phyloP scores from a whole-genome alignment of 2,329 filamentous ascomycete genomes.

The Nothopassalora personata region DNA sequence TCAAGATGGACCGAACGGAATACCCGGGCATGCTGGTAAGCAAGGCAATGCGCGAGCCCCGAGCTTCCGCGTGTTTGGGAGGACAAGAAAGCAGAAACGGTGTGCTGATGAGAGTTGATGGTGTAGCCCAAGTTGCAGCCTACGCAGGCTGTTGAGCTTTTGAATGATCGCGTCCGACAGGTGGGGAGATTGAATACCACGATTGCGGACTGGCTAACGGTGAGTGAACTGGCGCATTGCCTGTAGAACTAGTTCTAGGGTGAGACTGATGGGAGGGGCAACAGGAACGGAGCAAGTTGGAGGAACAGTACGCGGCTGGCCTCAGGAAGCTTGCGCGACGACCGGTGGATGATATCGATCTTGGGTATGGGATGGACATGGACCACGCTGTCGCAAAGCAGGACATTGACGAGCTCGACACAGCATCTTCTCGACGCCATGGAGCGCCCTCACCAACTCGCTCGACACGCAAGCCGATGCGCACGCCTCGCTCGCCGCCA shows the following conservation, averaged over 20 bases:
- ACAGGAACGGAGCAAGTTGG: slow-evolving; percentile 86
- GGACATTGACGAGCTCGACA: slow-evolving; percentile 19
- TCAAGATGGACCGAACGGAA: slow-evolving; percentile 68
- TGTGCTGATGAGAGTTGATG: slow-evolving; percentile 1
- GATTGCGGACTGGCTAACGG: slow-evolving; percentile 95
- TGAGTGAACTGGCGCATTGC: slow-evolving; percentile 40
- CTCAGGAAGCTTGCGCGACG: slow-evolving; percentile 70
- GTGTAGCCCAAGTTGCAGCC: slow-evolving; percentile 73
- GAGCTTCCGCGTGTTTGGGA: neutral
- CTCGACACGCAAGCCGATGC: slow-evolving; percentile 76
- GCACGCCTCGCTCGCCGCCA: slow-evolving; percentile 72
- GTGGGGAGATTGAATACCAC: slow-evolving; percentile 82
- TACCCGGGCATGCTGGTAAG: slow-evolving; percentile 93
- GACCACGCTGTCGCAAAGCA: neutral
- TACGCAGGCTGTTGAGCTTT: slow-evolving; percentile 69
- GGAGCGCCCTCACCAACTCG: slow-evolving; percentile 78
- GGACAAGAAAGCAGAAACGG: neutral
- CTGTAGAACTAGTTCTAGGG: too few species aligned
- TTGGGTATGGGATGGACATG: slow-evolving; percentile 60
- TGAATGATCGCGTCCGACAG: slow-evolving; percentile 82
- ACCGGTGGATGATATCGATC: slow-evolving; percentile 59
- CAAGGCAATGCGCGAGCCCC: neutral
- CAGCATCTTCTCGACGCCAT: slow-evolving; percentile 85
- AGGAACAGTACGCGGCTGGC: slow-evolving; percentile 80
- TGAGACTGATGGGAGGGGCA: slow-evolving; percentile 5